Evolutionary conservation across 2,329 filamentous ascomycete species (phyloP).

Genomic region (Aspergillus oerlinghausenensis): DNA sequence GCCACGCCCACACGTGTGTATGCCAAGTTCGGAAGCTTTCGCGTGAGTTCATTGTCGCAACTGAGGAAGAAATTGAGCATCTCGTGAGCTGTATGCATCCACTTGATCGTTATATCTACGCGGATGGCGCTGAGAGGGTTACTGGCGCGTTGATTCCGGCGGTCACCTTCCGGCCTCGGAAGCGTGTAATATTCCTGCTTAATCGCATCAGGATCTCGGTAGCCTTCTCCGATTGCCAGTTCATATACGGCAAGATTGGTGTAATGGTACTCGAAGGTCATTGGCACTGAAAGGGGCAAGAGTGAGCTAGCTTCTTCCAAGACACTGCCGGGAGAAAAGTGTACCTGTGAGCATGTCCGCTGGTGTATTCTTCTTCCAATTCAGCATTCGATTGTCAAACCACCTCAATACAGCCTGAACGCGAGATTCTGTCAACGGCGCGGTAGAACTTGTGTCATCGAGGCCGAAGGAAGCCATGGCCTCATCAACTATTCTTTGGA

Average conservation of each 20-base stretch:
- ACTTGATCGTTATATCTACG: conserved; percentile 34
- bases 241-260: conserved; percentile 11
- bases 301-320: not conserved
- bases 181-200: conserved; percentile 31
- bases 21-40: conserved; percentile 30
- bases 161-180: conserved; percentile 20
- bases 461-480: conserved; percentile 33
- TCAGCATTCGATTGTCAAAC: conserved; percentile 33
- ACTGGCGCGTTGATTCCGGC: conserved; percentile 1
- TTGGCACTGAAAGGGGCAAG: conserved; percentile 4
- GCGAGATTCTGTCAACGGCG: conserved; percentile 29
- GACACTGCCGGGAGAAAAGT: not conserved
- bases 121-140: conserved; percentile 28
- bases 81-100: conserved; percentile 34
- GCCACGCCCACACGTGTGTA: conserved; percentile 30
- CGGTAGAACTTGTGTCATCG: conserved; percentile 30
- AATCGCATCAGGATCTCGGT: conserved; percentile 32
- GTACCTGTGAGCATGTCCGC: conserved; percentile 28
- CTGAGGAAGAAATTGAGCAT: conserved; percentile 28
- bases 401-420: conserved; percentile 31
- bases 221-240: conserved; percentile 21
- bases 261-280: conserved; percentile 15
- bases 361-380: conserved; percentile 27
- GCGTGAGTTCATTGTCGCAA: conserved; percentile 31
- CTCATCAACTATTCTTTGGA: conserved; percentile 32